phyloP scores from a whole-genome alignment of 2,329 filamentous ascomycete genomes.

The Clarireedia monteithiana region DNA sequence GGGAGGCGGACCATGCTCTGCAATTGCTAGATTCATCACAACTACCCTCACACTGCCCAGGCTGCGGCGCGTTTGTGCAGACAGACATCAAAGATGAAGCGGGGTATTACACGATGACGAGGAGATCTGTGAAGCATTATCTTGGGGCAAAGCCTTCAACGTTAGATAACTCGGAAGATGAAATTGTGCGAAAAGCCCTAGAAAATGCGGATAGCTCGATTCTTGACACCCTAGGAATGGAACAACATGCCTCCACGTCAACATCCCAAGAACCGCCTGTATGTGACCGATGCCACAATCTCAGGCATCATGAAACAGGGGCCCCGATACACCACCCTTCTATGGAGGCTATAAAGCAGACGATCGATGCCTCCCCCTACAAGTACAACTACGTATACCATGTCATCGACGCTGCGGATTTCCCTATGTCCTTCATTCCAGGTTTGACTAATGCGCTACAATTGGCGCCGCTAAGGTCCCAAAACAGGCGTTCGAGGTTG shows the following conservation, averaged over 20 bases:
- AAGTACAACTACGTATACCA: constrained; percentile 94
- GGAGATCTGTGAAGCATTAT: constrained; percentile 45
- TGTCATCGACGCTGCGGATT: constrained; percentile 89
- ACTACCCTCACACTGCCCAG: constrained; percentile 52
- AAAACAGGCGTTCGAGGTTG: constrained; percentile 68
- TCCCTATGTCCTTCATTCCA: constrained; percentile 86
- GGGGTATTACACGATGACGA: constrained; percentile 47
- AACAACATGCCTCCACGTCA: neutral
- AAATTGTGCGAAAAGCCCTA: constrained; percentile 35
- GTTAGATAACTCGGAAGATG: constrained; percentile 33
- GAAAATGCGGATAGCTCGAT: constrained; percentile 15
- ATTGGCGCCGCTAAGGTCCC: constrained; percentile 65
- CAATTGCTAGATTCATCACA: neutral
- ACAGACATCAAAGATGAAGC: constrained; percentile 42
- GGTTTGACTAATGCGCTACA: constrained; percentile 63
- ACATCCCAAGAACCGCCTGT: constrained; percentile 40
- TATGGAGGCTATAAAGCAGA: constrained; percentile 72
- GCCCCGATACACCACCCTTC: constrained; percentile 72
- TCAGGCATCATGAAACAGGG: constrained; percentile 68
- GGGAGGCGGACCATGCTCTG: neutral
- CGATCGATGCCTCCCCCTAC: constrained; percentile 81
- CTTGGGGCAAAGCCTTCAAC: constrained; percentile 25
- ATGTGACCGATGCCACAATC: constrained; percentile 80
- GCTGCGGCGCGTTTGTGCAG: constrained; percentile 59
- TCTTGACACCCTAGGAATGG: constrained; percentile 11